Base-by-base conservation (phyloP, 768 basidiomycete genomes). In the Leccinum arenicola region DNA sequence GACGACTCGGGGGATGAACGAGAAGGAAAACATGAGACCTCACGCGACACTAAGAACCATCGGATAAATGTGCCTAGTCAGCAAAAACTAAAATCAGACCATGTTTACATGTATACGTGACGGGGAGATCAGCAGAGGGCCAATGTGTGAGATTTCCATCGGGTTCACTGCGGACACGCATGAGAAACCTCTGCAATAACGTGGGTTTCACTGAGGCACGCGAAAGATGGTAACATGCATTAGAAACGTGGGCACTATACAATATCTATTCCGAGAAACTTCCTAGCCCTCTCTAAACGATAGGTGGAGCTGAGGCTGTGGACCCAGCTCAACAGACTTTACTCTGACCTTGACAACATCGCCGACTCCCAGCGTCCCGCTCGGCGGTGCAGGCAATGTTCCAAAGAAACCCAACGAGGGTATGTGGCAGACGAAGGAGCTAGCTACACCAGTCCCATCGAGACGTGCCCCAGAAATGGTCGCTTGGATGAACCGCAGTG, bases 321-420 rank as follows among this genome's bases (percentile, higher is more conserved):
- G 58, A 27, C 76, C 75, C 25, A 74, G 50, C 48, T 68, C 64
- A 47, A 78, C 64, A 11, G 57, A 56, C 36, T 62, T 64, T n/a
- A 78, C 59, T 19, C 51, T 60, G 38, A 76, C 67, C 10, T 65
- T 59, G 36, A 75, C 56, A 40, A 62, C 50, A 2, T 68, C 68
- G 8, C 75, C 74, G 47, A 75, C 57, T 6, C 54, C 69, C 17
- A 65, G 56, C 53, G 45, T 48, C 15, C 49, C 31, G 15, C 56
- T 40, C 25, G 62, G 27, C 25, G 61, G 50, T 15, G 58, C 55
- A 10, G 58, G 56, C 48, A 68, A 59, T 25, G 50, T 57, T 21
- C 61, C 72, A 49, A 54, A 54, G 19, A 68, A 56, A 58, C 70
- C 71, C 60, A 75, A 67, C 52, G 58, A 64, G 14, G 65, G 63